These are phyloP conservation scores for Perkinsus olseni DNA, from an alignment of 169 alveolate genomes.

Conservation along the genomic window DNA sequence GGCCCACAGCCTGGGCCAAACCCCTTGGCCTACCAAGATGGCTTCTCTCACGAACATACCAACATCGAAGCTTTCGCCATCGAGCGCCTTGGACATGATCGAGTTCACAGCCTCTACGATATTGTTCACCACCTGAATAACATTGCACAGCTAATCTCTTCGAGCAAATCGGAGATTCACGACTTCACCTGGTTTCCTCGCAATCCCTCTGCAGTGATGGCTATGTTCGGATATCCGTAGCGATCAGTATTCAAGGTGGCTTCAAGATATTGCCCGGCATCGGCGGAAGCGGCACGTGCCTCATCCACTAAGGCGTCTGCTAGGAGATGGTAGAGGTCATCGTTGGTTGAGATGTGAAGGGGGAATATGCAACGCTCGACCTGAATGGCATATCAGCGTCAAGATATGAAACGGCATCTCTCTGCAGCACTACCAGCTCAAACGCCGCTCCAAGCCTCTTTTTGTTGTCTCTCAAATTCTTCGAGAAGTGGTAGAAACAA, in stretches of 20 bases:
- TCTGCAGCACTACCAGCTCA: background rate
- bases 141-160: background rate
- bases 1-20: too few relatives aligned
- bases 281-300: background rate
- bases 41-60: background rate
- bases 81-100: background rate
- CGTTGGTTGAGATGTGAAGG: background rate
- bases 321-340: background rate
- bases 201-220: background rate
- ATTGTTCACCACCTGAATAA: background rate
- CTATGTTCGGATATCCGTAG: background rate
- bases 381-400: too few relatives aligned
- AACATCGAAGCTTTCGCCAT: background rate
- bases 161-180: background rate
- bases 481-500: background rate
- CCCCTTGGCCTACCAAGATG: background rate
- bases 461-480: background rate
- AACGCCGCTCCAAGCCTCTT: background rate
- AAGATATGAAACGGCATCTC: too few relatives aligned
- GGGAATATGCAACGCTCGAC: background rate
- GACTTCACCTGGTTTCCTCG: background rate
- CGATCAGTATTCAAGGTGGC: background rate
- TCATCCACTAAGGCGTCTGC: background rate
- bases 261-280: background rate
- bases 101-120: background rate